Conservation (phyloP, 2,329 filamentous ascomycete species). For the Ceratocystis harringtonii region DNA sequence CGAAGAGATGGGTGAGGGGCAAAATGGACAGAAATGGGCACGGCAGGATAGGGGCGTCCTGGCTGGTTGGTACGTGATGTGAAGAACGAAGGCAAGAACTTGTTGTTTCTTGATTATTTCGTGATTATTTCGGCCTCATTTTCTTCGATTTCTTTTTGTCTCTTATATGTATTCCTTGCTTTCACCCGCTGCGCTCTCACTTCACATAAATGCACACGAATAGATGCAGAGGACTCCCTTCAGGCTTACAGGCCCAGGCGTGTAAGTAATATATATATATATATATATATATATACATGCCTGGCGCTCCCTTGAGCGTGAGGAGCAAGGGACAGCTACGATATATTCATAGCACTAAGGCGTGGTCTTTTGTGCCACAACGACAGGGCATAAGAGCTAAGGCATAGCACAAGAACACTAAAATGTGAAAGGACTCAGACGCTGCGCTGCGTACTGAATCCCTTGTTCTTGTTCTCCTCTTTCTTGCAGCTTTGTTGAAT, state of each 20-base stretch:
- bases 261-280: too few species aligned
- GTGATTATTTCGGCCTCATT: not conserved
- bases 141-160: not conserved
- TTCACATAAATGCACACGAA: too few species aligned
- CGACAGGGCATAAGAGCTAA: not conserved
- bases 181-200: too few species aligned
- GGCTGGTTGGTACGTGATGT: not conserved
- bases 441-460: constrained; percentile 6
- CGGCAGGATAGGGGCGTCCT: not conserved
- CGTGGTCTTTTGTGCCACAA: too few species aligned
- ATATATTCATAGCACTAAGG: too few species aligned
- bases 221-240: too few species aligned
- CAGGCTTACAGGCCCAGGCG: too few species aligned
- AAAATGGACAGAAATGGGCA: not conserved
- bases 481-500: constrained; percentile 15
- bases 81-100: not conserved
- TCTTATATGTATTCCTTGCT: too few species aligned
- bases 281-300: too few species aligned
- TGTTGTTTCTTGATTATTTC: not conserved
- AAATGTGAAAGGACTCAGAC: not conserved
- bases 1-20: not conserved
- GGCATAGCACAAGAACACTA: not conserved
- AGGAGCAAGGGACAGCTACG: too few species aligned
- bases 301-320: too few species aligned
- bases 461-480: constrained; percentile 12